phyloP scores from a whole-genome alignment of 2,329 filamentous ascomycete species.

The Aspergillus fischeri region DNA sequence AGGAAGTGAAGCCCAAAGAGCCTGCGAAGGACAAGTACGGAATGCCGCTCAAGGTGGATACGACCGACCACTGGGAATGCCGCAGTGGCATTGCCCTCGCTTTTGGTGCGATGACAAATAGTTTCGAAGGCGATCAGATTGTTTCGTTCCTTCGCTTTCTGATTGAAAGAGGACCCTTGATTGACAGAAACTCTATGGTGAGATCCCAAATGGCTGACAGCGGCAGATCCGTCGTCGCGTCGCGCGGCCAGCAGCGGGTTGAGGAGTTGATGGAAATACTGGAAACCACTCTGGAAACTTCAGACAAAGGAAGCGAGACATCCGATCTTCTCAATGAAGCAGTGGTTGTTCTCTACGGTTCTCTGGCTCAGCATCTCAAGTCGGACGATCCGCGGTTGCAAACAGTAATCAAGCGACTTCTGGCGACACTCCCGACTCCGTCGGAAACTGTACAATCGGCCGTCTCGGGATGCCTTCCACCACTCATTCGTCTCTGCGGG shows the following conservation, averaged over 20 bases:
- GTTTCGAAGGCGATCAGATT: slow-evolving; percentile 65
- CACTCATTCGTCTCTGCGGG: slow-evolving; percentile 75
- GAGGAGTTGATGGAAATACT: slow-evolving; percentile 91
- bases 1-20: slow-evolving; percentile 75
- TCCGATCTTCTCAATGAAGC: slow-evolving; percentile 93
- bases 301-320: slow-evolving; percentile 74
- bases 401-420: slow-evolving; percentile 77
- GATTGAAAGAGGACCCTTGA: slow-evolving; percentile 80
- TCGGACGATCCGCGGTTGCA: slow-evolving; percentile 83
- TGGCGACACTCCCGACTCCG: slow-evolving; percentile 85
- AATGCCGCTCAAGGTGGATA: slow-evolving; percentile 85
- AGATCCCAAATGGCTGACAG: slow-evolving; percentile 89
- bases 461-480: slow-evolving; percentile 88
- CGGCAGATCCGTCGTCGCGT: slow-evolving; percentile 73
- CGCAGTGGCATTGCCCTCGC: slow-evolving; percentile 84
- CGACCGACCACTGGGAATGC: slow-evolving; percentile 85
- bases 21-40: slow-evolving; percentile 89
- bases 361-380: slow-evolving; percentile 80
- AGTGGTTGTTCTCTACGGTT: slow-evolving; percentile 95
- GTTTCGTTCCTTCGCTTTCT: slow-evolving; percentile 79
- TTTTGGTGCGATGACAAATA: slow-evolving; percentile 73
- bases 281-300: slow-evolving; percentile 78
- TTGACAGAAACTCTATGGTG: slow-evolving; percentile 72
- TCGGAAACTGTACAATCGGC: slow-evolving; percentile 97
- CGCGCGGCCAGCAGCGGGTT: slow-evolving; percentile 75